Evolutionary conservation across 495 filamentous ascomycete genomes (phyloP), one percentile per base, ranked within the genome.

Genomic region (Collariella sp.): DNA sequence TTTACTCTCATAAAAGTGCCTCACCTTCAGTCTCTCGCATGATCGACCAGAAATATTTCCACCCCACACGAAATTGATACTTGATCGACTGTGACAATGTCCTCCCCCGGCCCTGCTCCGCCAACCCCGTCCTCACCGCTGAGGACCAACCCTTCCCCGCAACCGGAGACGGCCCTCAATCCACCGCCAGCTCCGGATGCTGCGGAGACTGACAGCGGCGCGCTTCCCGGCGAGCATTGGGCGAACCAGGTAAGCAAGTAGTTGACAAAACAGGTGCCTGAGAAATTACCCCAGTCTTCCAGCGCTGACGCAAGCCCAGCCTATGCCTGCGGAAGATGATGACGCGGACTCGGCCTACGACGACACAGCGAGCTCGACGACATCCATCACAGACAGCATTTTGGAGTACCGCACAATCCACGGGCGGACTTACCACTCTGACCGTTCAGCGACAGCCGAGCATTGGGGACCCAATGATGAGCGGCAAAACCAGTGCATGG

Each of bases 401-500:
- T 38, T 72, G 7, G 63, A 73, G 12, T 77, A 76, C 46, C 62
- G 71, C 9, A 69, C 56, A 11, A 66, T 75, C 22, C 58, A 72
- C 13, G 70, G 70, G 5, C 59, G 72, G 26, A 72, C 64, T 1
- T 75, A 63, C 50, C 72, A 72, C 56, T 70, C 60, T 46, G 56
- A 60, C 11, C 51, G 60, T 4, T 40, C 11, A 49, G 43, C n/a
- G 48, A 62, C 35, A 62, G 35, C 59, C 2, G 55, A 68, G 12
- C 68, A 67, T 48, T 72, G 70, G 74, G 66, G 62, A 0, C 57
- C 72, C 12, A 74, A 74, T 36, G 72, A 74, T 35, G 66, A 68
- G 12, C 54, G 43, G 19, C 70, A 70, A 23, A 73, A 67, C 29
- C 70, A 74, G 24, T 61, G 66, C 6, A 52, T 65, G 50, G 72